Conservation (phyloP, 345 rosid species). For the Brassica napus region Da-Ae NC_063449.1:13577001-13577500, state of each 20-base stretch:
- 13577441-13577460: no score
- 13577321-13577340: no score
- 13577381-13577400: not conserved
- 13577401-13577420: no score
- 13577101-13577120: not conserved
- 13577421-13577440: no score
- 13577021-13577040: no score
- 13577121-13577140: not conserved
- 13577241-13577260: not conserved
- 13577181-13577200: slow-evolving; percentile 1
- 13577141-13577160: no score
- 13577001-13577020: no score
- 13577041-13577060: no score
- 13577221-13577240: not conserved
- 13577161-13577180: not conserved
- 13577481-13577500: no score
- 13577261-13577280: not conserved
- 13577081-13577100: no score
- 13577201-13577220: not conserved
- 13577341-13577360: not conserved
- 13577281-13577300: not conserved
- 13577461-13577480: no score
- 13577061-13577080: no score
- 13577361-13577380: not conserved
- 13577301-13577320: not conserved